phyloP scores from a whole-genome alignment of 2,329 filamentous ascomycete species.

The Colletotrichum tanaceti region DNA sequence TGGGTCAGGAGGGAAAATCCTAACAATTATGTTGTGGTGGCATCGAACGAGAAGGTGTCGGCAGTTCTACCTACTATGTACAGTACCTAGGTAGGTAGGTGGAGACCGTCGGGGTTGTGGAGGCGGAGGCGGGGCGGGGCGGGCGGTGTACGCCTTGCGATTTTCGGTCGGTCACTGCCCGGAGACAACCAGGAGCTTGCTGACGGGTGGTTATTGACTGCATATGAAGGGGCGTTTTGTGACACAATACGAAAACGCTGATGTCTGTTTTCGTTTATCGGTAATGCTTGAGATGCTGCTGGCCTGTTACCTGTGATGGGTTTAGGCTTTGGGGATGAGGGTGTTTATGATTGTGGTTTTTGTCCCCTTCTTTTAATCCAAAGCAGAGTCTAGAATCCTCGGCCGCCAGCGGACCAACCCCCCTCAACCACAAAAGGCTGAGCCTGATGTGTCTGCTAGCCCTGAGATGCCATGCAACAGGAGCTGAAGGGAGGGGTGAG shows the following conservation, averaged over 20 bases:
- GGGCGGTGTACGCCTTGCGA: constrained; percentile 20
- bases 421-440: neutral
- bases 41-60: constrained; percentile 2
- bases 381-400: constrained; percentile 3
- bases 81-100: too few species aligned
- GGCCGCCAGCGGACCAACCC: neutral
- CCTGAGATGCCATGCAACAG: neutral
- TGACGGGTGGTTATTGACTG: constrained; percentile 8
- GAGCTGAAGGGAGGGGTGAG: neutral
- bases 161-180: constrained; percentile 26
- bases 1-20: constrained; percentile 1
- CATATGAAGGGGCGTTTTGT: constrained; percentile 6
- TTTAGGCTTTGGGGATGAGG: too few species aligned
- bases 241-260: neutral
- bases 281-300: neutral
- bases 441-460: neutral
- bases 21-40: constrained; percentile 7
- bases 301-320: neutral
- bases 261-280: neutral
- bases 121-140: constrained; percentile 22
- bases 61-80: too few species aligned
- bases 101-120: constrained; percentile 19
- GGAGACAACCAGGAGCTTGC: constrained; percentile 1
- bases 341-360: too few species aligned
- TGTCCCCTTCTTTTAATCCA: neutral